Percentiles rank a stretch among this genome's conserved stretches.
Evolutionary conservation across 1,139 yeast genomes (phyloP).

Genomic region (Pneumocystis murina): DNA sequence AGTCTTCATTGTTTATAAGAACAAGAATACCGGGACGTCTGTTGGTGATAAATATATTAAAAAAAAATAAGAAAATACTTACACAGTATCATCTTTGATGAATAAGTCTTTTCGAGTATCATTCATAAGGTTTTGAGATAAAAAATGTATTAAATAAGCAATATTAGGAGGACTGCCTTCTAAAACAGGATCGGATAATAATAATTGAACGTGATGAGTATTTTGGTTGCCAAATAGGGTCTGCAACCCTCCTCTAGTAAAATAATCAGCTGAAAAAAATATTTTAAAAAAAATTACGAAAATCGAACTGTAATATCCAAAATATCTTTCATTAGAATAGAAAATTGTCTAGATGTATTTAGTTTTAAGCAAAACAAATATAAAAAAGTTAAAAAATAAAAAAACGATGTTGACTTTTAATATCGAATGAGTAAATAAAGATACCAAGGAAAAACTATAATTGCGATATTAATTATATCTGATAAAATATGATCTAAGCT

Average conservation of each 20-base stretch:
- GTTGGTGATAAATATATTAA: conserved; percentile 12
- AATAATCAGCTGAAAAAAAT: not conserved
- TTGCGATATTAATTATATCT: not conserved
- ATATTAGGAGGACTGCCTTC: not conserved
- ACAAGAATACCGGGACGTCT: conserved; percentile 87
- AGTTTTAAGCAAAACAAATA: not conserved
- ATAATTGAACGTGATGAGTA: not conserved
- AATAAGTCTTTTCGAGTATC: conserved; percentile 1
- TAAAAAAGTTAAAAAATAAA: not conserved
- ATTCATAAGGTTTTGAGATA: conserved; percentile 18
- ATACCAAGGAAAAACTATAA: not conserved
- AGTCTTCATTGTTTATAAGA: conserved; percentile 83
- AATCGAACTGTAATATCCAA: not conserved
- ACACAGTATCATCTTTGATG: conserved; percentile 4
- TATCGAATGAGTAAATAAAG: not conserved
- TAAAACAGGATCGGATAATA: not conserved
- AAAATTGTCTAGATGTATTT: not conserved
- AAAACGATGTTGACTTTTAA: not conserved
- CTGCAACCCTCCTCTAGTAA: not conserved
- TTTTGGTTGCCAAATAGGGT: not conserved
- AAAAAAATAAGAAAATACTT: not conserved
- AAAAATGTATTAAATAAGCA: conserved; percentile 14
- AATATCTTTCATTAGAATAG: not conserved
- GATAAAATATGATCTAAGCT: not conserved
- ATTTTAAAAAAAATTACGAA: not conserved